Evolutionary conservation across 208 protist genomes (phyloP).

Genomic region (Cochliopodium minus): DNA sequence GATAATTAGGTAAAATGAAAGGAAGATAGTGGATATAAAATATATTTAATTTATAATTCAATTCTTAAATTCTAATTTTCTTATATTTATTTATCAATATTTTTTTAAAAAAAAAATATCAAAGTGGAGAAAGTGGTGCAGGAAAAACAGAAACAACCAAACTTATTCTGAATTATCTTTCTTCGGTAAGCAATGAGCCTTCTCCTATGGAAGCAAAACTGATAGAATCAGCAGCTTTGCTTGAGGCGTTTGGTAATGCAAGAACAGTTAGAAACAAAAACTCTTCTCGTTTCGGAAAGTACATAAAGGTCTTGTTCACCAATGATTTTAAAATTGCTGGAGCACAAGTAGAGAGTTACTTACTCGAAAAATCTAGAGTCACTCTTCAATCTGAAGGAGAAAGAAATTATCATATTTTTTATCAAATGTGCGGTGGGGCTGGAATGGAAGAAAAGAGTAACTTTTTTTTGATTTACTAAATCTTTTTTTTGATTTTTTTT

Average conservation of each 20-base stretch:
- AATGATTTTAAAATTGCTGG: constrained; percentile 14
- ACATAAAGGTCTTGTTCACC: constrained; percentile 21
- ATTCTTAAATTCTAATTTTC: too few relatives aligned
- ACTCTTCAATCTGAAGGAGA: constrained; percentile 37
- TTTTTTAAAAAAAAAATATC: too few relatives aligned
- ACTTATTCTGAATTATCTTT: constrained; percentile 44
- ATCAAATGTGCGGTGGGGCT: constrained; percentile 38
- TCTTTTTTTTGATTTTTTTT: neutral
- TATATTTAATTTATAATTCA: too few relatives aligned
- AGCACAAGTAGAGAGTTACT: constrained; percentile 19
- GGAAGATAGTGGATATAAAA: neutral
- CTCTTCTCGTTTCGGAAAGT: constrained; percentile 23
- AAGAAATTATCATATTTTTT: constrained; percentile 55
- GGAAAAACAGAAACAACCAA: constrained; percentile 57
- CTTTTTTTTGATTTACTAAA: neutral
- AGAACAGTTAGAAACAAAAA: constrained; percentile 20
- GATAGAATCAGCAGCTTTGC: constrained; percentile 64
- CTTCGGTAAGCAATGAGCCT: constrained; percentile 15
- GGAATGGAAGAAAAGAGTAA: too few relatives aligned
- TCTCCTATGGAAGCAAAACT: too few relatives aligned
- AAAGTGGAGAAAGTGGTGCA: constrained; percentile 53
- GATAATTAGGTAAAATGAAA: neutral
- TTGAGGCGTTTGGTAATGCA: constrained; percentile 19
- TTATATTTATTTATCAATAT: too few relatives aligned
- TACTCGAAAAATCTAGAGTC: constrained; percentile 49